A percentile compares a stretch with the other conserved stretches of the same genome.
Evolutionary conservation across 139 green algal species (phyloP).

Genomic region (Mychonastes homosphaera): DNA sequence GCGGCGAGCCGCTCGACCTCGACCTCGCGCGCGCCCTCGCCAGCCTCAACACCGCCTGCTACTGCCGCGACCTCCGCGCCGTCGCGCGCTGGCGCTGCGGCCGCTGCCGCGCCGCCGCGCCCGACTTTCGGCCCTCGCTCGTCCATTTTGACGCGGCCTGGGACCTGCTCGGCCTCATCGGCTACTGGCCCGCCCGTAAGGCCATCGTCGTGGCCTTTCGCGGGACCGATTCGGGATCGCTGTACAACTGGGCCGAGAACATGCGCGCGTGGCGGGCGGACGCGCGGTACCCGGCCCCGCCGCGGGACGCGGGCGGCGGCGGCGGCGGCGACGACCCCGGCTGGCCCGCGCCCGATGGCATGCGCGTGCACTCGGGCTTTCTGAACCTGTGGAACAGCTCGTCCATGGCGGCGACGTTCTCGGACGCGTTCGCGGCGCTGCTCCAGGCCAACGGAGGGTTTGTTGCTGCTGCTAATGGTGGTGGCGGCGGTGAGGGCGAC

Average conservation of each 20-base stretch:
- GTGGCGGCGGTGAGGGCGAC: too few relatives aligned
- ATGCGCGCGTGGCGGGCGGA: conserved; percentile 57
- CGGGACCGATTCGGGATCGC: conserved; percentile 60
- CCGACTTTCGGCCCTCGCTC: conserved; percentile 26
- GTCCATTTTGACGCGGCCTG: conserved; percentile 52
- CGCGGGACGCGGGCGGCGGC: not conserved
- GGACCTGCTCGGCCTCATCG: conserved; percentile 60
- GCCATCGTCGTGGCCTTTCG: conserved; percentile 58
- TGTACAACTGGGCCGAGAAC: conserved; percentile 67
- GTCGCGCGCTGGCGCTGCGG: conserved; percentile 63
- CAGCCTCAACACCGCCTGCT: conserved; percentile 41
- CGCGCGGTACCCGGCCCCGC: not conserved
- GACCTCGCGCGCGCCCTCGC: conserved; percentile 33
- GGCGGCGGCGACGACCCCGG: conserved; percentile 7
- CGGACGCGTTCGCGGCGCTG: conserved; percentile 5
- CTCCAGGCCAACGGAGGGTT: conserved; percentile 8
- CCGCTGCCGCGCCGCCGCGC: conserved; percentile 34
- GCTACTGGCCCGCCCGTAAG: conserved; percentile 39
- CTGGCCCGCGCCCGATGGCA: conserved; percentile 1
- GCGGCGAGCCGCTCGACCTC: conserved; percentile 25
- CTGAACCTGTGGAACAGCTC: conserved; percentile 23
- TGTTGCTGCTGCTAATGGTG: too few relatives aligned
- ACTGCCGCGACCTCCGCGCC: conserved; percentile 42
- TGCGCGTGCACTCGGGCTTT: conserved; percentile 18
- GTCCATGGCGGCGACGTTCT: conserved; percentile 15